Conservation (phyloP, 2,329 filamentous ascomycete genomes). For the Botrytis cinerea region DNA sequence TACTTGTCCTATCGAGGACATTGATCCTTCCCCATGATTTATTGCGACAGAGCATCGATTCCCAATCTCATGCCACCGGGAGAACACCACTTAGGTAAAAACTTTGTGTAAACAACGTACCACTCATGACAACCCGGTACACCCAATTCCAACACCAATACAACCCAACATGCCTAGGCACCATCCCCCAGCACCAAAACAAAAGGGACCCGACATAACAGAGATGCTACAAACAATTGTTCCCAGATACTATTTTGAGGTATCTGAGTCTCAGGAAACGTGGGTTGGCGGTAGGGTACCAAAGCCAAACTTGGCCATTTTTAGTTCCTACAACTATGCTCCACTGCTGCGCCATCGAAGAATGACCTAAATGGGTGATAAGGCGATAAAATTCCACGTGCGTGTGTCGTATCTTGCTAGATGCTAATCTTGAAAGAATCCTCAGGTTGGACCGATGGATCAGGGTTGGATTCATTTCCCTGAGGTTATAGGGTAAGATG, state of each 20-base stretch:
- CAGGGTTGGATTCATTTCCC: slow-evolving; percentile 8
- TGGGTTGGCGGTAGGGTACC: slow-evolving; percentile 11
- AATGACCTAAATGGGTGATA: background rate
- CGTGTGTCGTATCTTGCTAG: slow-evolving; percentile 1
- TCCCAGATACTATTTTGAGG: slow-evolving; percentile 7
- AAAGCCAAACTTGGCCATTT: background rate
- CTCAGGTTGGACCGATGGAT: background rate
- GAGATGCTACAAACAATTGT: background rate
- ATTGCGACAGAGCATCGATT: background rate
- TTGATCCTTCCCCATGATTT: slow-evolving; percentile 6
- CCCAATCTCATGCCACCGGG: background rate
- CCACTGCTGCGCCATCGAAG: slow-evolving; percentile 11
- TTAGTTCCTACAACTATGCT: slow-evolving; percentile 5
- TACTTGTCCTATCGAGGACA: background rate
- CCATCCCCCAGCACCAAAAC: background rate
- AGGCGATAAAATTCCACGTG: slow-evolving; percentile 14
- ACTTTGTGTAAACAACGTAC: background rate
- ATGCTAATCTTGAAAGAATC: slow-evolving; percentile 5
- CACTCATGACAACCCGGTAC: background rate
- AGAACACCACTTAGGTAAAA: background rate
- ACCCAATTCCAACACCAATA: background rate
- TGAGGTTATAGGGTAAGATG: background rate
- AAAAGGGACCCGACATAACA: slow-evolving; percentile 14
- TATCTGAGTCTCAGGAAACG: background rate
- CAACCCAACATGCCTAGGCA: slow-evolving; percentile 1